Evolutionary conservation across 768 basidiomycete genomes (phyloP), one percentile per base, ranked within the genome.

Genomic region (Chiua virens): DNA sequence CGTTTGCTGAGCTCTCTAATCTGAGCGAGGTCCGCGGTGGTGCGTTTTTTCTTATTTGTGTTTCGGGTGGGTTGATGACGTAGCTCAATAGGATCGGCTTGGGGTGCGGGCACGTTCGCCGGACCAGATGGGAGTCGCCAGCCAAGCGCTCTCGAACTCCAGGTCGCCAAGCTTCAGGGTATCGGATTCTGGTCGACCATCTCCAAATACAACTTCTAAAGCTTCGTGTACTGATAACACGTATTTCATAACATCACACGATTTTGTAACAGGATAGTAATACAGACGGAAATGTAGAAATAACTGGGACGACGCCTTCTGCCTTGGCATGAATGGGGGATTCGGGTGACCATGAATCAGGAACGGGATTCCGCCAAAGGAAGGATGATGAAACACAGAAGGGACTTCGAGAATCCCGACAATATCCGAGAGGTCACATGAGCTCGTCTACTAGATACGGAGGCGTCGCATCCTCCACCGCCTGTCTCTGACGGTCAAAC

Each of bases 51-150:
- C 8, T 36, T 4, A 11, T 21, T 23, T 21, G 1, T 22, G 50
- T 41, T 30, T 32, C 28, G 14, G 17, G 2, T 43, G 28, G 30
- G 20, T 44, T 20, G 15, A 17, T 25, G 8, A 8, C 17, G 28
- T 17, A n/a, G n/a, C 22, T 11, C 9, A n/a, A 39, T 44, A 85
- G 86, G 86, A 23, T 85, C 86, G 8, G 81, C 89, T 15, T 92
- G 83, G 80, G 89, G 89, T 46, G 86, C 89, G n/a, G 86, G 85
- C 21, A 80, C 84, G 8, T 75, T 76, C 48, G 76, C 82, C 20
- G 75, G 65, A 2, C 34, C 63, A 4, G 70, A 75, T 53, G 83
- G 82, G 3, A 61, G 69, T 3, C 80, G 83, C 45, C 66, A 76
- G 56, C 82, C 86, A 3, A 62, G 68, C 8, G 52, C 60, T 1